These are phyloP conservation scores for Wickerhamomyces sydowiorum DNA, from an alignment of 805 yeast genomes.

Conservation along the genomic window DNA sequence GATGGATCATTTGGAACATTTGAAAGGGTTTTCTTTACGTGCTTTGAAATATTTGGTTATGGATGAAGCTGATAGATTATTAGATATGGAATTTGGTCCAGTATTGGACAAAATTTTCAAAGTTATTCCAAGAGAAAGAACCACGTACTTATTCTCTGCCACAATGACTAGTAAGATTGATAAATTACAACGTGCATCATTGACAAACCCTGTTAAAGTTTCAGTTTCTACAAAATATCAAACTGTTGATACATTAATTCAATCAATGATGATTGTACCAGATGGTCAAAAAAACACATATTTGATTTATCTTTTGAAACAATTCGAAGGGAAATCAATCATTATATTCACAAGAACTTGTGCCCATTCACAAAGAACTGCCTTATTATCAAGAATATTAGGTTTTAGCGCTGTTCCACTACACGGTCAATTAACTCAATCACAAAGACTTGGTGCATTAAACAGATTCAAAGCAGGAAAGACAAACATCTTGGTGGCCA, in stretches of 20 bases:
- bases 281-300: conserved; percentile 90
- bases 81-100: conserved; percentile 96
- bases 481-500: conserved; percentile 66
- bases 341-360: conserved; percentile 92
- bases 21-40: conserved; percentile 81
- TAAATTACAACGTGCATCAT: conserved; percentile 88
- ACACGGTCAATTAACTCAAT: conserved; percentile 87
- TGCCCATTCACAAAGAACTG: conserved; percentile 90
- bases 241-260: conserved; percentile 91
- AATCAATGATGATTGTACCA: conserved; percentile 84
- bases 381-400: conserved; percentile 69
- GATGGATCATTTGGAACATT: conserved; percentile 89
- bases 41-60: conserved; percentile 78
- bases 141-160: conserved; percentile 88
- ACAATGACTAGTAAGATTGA: conserved; percentile 95
- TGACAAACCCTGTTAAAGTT: conserved; percentile 82
- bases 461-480: conserved; percentile 74
- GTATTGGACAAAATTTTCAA: conserved; percentile 82
- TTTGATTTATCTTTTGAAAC: conserved; percentile 76
- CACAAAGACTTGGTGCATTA: conserved; percentile 77
- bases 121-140: conserved; percentile 78
- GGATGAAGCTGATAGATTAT: conserved; percentile 95
- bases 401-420: conserved; percentile 90
- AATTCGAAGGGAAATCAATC: conserved; percentile 75
- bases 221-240: conserved; percentile 86